A percentile compares a stretch with the other conserved stretches of the same genome.
phyloP scores from a whole-genome alignment of 495 filamentous ascomycete genomes.

The Hypoxylon fuscum region DNA sequence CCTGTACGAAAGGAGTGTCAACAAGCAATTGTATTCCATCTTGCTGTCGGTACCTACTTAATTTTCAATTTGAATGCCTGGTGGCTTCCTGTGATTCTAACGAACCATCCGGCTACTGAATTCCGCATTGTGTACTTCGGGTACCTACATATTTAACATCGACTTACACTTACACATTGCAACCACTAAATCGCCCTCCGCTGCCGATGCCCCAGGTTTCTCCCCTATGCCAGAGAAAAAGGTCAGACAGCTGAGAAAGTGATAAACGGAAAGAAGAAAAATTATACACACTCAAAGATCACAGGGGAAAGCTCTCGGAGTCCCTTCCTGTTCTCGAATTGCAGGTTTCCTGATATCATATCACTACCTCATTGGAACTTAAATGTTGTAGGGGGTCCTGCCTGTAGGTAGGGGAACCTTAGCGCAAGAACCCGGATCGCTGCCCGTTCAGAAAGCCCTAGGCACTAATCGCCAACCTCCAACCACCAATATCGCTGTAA shows the following conservation, averaged over 20 bases:
- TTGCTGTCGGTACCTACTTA: constrained; percentile 1
- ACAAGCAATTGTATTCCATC: background rate
- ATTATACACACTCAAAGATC: background rate
- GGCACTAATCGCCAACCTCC: too few species aligned
- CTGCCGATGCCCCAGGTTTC: constrained; percentile 5
- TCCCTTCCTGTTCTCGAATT: background rate
- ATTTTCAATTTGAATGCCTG: background rate
- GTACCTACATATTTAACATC: too few species aligned
- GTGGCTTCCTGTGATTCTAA: background rate
- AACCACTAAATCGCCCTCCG: background rate
- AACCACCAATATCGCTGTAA: background rate
- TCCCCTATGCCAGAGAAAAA: background rate
- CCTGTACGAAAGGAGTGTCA: background rate
- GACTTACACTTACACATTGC: background rate
- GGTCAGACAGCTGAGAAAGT: background rate
- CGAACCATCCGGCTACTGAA: background rate
- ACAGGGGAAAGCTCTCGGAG: background rate
- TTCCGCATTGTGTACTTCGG: too few species aligned
- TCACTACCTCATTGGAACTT: too few species aligned
- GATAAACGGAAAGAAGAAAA: constrained; percentile 1
- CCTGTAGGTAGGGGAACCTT: too few species aligned
- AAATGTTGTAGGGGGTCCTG: too few species aligned
- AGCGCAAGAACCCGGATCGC: too few species aligned
- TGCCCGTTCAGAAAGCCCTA: too few species aligned
- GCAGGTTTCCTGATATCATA: background rate